phyloP scores from a whole-genome alignment of 139 green algal genomes.

The Picochlorum sp. region DNA sequence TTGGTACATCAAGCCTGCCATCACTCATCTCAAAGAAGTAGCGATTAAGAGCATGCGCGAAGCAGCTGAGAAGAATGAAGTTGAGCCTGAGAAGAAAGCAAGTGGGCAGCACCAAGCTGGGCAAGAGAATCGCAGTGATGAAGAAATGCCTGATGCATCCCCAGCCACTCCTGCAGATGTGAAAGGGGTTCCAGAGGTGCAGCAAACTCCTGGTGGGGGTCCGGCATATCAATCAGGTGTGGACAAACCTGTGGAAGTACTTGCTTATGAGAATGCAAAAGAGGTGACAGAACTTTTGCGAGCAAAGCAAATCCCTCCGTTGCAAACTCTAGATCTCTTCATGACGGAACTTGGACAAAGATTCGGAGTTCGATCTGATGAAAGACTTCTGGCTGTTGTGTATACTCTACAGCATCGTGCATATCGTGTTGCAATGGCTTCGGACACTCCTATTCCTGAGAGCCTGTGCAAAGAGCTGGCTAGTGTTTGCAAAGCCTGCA shows the following conservation, averaged over 20 bases:
- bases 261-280: slow-evolving; percentile 30
- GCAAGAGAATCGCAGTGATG: background rate
- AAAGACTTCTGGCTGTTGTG: slow-evolving; percentile 89
- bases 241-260: slow-evolving; percentile 46
- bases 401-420: slow-evolving; percentile 87
- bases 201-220: background rate
- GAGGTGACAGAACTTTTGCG: slow-evolving; percentile 70
- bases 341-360: slow-evolving; percentile 35
- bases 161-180: slow-evolving; percentile 10
- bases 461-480: slow-evolving; percentile 77
- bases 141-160: slow-evolving; percentile 14
- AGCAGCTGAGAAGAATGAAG: background rate
- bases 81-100: slow-evolving; percentile 11
- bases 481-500: slow-evolving; percentile 73
- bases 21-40: slow-evolving; percentile 64
- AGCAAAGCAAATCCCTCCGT: slow-evolving; percentile 19
- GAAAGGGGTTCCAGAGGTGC: slow-evolving; percentile 14
- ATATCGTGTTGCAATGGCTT: slow-evolving; percentile 64
- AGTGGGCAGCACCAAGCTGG: background rate
- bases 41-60: slow-evolving; percentile 40
- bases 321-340: slow-evolving; percentile 37
- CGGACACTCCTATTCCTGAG: slow-evolving; percentile 53
- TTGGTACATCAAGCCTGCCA: slow-evolving; percentile 74
- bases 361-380: slow-evolving; percentile 80
- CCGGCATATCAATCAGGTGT: slow-evolving; percentile 7